These are phyloP conservation scores for Euptelea pleiosperma DNA, from an alignment of 164 flowering plant genomes.

Conservation along the genomic window DNA sequence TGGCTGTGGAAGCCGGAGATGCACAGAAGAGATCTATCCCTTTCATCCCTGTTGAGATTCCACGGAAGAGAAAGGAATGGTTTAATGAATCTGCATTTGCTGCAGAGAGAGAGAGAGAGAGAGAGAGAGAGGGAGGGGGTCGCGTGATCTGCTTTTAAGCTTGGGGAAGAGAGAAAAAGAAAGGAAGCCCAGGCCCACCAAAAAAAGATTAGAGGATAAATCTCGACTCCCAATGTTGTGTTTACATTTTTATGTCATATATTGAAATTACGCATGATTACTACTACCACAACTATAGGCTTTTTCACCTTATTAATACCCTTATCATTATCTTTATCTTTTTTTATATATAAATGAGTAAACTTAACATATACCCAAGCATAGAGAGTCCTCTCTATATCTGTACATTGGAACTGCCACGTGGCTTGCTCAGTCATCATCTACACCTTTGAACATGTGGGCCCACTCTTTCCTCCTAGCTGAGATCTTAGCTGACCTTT, in stretches of 20 bases:
- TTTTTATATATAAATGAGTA: too few relatives aligned
- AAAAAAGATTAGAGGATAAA: conserved; percentile 13
- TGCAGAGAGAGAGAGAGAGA: not conserved
- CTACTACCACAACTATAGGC: not conserved
- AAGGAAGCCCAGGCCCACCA: conserved; percentile 8
- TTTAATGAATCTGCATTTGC: conserved; percentile 6
- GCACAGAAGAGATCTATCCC: conserved; percentile 64
- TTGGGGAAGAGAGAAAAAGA: conserved; percentile 8
- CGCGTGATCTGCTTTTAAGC: conserved; percentile 31
- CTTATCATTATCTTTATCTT: not conserved
- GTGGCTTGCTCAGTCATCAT: too few relatives aligned
- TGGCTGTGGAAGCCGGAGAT: conserved; percentile 80
- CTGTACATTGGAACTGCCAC: too few relatives aligned
- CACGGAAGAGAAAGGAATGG: conserved; percentile 4
- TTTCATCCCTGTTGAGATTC: conserved; percentile 41
- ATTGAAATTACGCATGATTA: conserved; percentile 1
- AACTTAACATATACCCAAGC: too few relatives aligned
- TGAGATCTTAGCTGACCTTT: too few relatives aligned
- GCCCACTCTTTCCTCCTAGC: too few relatives aligned
- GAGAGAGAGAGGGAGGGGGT: conserved; percentile 13
- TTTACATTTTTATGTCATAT: conserved; percentile 4
- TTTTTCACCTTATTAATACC: too few relatives aligned
- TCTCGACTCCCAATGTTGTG: conserved; percentile 16
- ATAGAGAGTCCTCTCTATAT: too few relatives aligned
- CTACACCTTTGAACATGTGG: too few relatives aligned